Base-by-base conservation (phyloP, 1,284 basidiomycete genomes). In the Heterobasidion annosum region DNA sequence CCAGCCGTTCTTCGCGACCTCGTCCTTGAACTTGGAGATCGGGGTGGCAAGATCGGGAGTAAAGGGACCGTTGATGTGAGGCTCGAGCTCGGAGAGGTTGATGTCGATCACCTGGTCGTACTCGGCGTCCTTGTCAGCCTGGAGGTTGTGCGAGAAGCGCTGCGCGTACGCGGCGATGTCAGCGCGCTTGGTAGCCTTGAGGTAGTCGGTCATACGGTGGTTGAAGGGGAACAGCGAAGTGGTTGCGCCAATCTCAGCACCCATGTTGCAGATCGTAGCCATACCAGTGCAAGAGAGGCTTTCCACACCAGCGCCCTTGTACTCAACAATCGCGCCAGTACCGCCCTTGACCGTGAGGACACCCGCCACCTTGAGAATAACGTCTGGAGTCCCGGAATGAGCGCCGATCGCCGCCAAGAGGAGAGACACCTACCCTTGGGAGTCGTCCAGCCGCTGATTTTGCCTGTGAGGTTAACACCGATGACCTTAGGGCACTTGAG, bases 211-310 rank as follows among this genome's bases (percentile, higher is more conserved):
- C 95, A 98, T 98, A 66, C 93, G 92, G 64, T 77, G 72, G 81
- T 98, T 99, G 88, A 90, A 99, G 64, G 97, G 97, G 93, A 99
- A 99, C 65, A 98, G 74, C 16, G 96, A 98, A 52, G 97, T 98
- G 46, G 96, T 99, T 51, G 96, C 96, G 72, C 97, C 96, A 66
- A 99, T 98, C 76, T 99, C 96, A 67, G 97, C 97, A 82, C 97
- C 97, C 96, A 98, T 99, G 85, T 98, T 99, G 75, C 96, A 98
- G 65, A 97, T 94, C 52, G 96, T 99, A 57, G 92, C 97, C 96
- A 98, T 98, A 77, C 96, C 97, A 50, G 96, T 99, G 82, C 91
- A 93, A 51, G 95, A 98, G 61, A 99, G 83, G 35, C 92, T 92
- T 70, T 96, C 89, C 64, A 99, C 91, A 82, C 96, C 96, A 64